Percentiles rank a stretch among this genome's conserved stretches.
phyloP scores from a whole-genome alignment of 495 filamentous ascomycete species.

The Xylaria longipes region DNA sequence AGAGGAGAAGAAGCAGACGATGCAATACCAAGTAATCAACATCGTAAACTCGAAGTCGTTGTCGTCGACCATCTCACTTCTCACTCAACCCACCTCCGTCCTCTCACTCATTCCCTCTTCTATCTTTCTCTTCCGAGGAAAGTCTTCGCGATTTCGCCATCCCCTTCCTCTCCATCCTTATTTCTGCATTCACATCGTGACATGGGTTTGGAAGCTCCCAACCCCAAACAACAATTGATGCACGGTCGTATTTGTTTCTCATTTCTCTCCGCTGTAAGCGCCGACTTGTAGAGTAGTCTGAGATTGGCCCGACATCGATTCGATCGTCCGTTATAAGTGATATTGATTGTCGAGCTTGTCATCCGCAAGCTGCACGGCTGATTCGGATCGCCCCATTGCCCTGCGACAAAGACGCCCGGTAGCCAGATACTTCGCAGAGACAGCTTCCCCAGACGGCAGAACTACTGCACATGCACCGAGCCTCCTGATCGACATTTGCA shows the following conservation, averaged over 20 bases:
- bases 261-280: slow-evolving; percentile 8
- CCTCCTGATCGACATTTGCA: not conserved
- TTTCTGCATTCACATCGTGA: not conserved
- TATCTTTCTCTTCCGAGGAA: not conserved
- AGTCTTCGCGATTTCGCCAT: not conserved
- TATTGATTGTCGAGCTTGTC: not conserved
- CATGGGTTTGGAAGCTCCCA: not conserved
- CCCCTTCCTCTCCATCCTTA: not conserved
- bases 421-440: not conserved
- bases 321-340: slow-evolving; percentile 4
- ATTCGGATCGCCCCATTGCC: not conserved
- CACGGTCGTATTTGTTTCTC: not conserved
- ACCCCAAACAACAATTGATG: not conserved
- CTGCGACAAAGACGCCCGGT: slow-evolving; percentile 6
- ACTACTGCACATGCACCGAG: not conserved
- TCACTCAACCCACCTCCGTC: not conserved
- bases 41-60: not conserved
- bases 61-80: not conserved
- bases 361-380: not conserved
- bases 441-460: not conserved
- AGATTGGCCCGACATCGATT: not conserved
- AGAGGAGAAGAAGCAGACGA: slow-evolving; percentile 19
- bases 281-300: slow-evolving; percentile 10
- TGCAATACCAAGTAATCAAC: slow-evolving; percentile 12
- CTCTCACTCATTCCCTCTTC: not conserved